phyloP scores from a whole-genome alignment of 495 filamentous ascomycete genomes.

The Penicillium lividum region DNA sequence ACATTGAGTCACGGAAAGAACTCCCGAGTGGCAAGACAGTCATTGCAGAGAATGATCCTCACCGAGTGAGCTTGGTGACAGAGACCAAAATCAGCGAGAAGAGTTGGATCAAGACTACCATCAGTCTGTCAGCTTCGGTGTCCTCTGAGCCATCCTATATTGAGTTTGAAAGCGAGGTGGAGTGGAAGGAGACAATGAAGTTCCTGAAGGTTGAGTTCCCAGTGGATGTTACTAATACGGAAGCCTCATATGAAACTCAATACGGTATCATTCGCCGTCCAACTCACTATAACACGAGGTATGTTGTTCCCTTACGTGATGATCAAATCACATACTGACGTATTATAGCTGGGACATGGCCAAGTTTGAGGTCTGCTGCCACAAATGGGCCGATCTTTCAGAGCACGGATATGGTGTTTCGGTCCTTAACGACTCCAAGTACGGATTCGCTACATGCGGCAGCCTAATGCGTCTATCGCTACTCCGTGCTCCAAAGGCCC shows the following conservation, averaged over 20 bases:
- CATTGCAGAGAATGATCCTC: constrained; percentile 69
- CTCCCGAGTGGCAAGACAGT: constrained; percentile 63
- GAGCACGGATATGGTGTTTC: constrained; percentile 91
- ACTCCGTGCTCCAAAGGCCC: constrained; percentile 90
- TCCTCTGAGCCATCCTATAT: constrained; percentile 67
- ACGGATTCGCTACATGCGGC: constrained; percentile 92
- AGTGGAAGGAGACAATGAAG: constrained; percentile 94
- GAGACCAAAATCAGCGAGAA: constrained; percentile 83
- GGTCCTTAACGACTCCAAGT: constrained; percentile 94
- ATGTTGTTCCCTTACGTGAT: constrained; percentile 20
- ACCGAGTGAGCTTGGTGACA: constrained; percentile 76
- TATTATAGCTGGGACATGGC: constrained; percentile 88
- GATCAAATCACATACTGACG: constrained; percentile 10
- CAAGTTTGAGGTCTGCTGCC: constrained; percentile 97
- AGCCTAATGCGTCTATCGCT: constrained; percentile 89
- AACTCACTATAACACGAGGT: constrained; percentile 91
- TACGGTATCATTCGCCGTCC: constrained; percentile 86
- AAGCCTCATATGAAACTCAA: constrained; percentile 94
- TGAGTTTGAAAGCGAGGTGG: constrained; percentile 78
- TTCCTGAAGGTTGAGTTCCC: constrained; percentile 99
- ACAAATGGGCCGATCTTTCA: constrained; percentile 96
- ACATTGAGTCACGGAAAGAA: constrained; percentile 82
- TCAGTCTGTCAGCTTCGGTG: constrained; percentile 71
- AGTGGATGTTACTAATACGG: constrained; percentile 85
- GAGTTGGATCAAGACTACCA: constrained; percentile 83